Evolutionary conservation across 1,284 basidiomycete genomes (phyloP).

Genomic region (Ceratobasidium theobromae): DNA sequence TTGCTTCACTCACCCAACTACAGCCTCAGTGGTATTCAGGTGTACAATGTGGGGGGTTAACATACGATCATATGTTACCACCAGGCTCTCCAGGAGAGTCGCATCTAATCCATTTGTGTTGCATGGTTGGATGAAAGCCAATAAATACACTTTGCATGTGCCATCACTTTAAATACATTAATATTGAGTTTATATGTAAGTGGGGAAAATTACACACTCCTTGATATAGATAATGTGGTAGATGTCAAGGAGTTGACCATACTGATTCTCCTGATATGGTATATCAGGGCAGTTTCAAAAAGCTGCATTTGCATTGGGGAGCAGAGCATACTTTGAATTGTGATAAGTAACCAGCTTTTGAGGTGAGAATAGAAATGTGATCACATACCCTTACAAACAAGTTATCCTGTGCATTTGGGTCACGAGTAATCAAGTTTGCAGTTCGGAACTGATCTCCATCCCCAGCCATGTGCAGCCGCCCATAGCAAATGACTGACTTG

Average conservation of each 20-base stretch:
- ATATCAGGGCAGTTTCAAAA: not conserved
- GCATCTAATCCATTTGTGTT: not conserved
- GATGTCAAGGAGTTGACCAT: not conserved
- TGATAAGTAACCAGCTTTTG: not conserved
- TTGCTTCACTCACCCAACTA: not conserved
- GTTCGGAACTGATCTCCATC: conserved; percentile 21
- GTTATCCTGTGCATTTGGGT: conserved; percentile 5
- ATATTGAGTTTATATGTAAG: not conserved
- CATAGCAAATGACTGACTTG: conserved; percentile 1
- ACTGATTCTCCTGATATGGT: not conserved
- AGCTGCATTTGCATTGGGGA: not conserved
- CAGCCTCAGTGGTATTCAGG: not conserved
- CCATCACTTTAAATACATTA: not conserved
- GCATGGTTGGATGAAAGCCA: not conserved
- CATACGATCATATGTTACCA: not conserved
- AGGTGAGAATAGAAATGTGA: not conserved
- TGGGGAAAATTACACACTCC: not conserved
- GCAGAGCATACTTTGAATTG: conserved; percentile 4
- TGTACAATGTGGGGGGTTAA: not conserved
- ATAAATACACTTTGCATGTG: not conserved
- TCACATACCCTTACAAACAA: conserved; percentile 12
- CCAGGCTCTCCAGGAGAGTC: not conserved
- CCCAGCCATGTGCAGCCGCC: conserved; percentile 4
- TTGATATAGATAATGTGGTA: conserved; percentile 2
- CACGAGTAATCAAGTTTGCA: conserved; percentile 31